Evolutionary conservation across 2,329 filamentous ascomycete genomes (phyloP).

Genomic region (Cladosporium sp.): DNA sequence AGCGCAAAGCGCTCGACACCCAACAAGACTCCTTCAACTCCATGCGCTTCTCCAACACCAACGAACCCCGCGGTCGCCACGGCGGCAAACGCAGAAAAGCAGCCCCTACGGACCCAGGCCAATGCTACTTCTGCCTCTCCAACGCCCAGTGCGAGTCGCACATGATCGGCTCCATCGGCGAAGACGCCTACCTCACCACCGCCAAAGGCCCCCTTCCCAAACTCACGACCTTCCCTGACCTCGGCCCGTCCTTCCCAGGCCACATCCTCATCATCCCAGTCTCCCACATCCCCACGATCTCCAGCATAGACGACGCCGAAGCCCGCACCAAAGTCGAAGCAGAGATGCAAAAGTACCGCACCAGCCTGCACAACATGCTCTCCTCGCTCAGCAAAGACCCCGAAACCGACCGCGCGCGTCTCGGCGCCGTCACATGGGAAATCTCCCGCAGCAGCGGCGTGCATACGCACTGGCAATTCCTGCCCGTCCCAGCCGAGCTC

Average conservation of each 20-base stretch:
- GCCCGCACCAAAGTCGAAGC: conserved; percentile 59
- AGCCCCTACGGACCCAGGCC: conserved; percentile 58
- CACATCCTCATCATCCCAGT: conserved; percentile 93
- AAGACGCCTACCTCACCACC: conserved; percentile 84
- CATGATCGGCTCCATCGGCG: conserved; percentile 85
- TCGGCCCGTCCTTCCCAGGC: conserved; percentile 67
- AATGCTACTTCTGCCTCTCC: conserved; percentile 94
- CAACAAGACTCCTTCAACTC: conserved; percentile 35
- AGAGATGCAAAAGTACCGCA: conserved; percentile 84
- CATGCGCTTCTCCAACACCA: conserved; percentile 55
- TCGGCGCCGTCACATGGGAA: conserved; percentile 90
- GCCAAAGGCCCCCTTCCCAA: conserved; percentile 87
- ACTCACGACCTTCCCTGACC: conserved; percentile 67
- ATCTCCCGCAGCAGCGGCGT: conserved; percentile 80
- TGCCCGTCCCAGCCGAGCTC: conserved; percentile 71
- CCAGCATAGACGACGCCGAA: conserved; percentile 61
- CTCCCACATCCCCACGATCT: conserved; percentile 75
- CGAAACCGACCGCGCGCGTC: conserved; percentile 51
- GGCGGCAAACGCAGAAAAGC: conserved; percentile 43
- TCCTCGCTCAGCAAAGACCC: conserved; percentile 40
- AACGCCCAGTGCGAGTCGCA: conserved; percentile 83
- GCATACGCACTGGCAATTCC: conserved; percentile 91
- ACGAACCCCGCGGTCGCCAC: conserved; percentile 39
- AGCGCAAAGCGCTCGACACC: conserved; percentile 46
- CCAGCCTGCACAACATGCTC: conserved; percentile 78